These are phyloP conservation scores for Avena sativa DNA, from an alignment of 176 grass and related monocot species.

Conservation along the genomic window DNA sequence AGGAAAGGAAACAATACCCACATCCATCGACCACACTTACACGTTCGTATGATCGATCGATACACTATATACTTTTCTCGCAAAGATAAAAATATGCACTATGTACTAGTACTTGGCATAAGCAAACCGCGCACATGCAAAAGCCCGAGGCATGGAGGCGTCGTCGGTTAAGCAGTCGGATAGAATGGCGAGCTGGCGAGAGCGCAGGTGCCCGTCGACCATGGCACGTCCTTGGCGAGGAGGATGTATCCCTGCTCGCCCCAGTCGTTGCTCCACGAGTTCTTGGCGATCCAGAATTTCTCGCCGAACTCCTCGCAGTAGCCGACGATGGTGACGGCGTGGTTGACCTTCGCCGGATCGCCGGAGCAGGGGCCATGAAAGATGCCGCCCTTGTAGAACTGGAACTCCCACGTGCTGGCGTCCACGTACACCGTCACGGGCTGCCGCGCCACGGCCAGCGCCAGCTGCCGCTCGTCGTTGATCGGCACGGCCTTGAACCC, in stretches of 20 bases:
- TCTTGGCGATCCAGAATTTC: slow-evolving; percentile 61
- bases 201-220: slow-evolving; percentile 43
- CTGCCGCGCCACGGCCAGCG: slow-evolving; percentile 49
- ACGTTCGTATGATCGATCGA: neutral
- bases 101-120: neutral
- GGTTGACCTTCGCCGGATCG: slow-evolving; percentile 11
- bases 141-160: neutral
- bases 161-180: slow-evolving; percentile 34
- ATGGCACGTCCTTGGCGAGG: slow-evolving; percentile 43
- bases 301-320: slow-evolving; percentile 44
- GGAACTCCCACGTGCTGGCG: slow-evolving; percentile 27
- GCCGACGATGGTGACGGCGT: slow-evolving; percentile 52
- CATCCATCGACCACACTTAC: neutral
- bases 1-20: too few species aligned
- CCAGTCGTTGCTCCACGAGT: slow-evolving; percentile 61
- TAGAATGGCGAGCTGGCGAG: slow-evolving; percentile 46
- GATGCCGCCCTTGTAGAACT: slow-evolving; percentile 60
- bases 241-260: slow-evolving; percentile 51
- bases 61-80: neutral
- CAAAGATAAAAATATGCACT: neutral
- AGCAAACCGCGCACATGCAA: neutral
- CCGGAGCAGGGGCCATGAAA: slow-evolving; percentile 40
- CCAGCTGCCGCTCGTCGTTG: slow-evolving; percentile 47
- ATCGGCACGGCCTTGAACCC: slow-evolving; percentile 31
- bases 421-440: slow-evolving; percentile 58